Percentiles rank a stretch among this genome's conserved stretches.
Evolutionary conservation across 805 yeast species (phyloP).

Genomic region (Phaffomyces thermotolerans): DNA sequence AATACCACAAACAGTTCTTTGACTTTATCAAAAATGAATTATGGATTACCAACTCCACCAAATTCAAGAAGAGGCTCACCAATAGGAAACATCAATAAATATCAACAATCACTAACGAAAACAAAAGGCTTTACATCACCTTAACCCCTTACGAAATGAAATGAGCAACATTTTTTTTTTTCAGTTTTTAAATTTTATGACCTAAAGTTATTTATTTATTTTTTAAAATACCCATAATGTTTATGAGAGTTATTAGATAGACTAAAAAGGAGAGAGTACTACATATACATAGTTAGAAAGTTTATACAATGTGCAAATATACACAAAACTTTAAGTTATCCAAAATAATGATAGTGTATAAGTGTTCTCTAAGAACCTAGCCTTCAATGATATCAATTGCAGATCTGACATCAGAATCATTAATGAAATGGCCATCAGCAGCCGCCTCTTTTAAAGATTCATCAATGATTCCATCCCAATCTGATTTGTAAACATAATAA

Average conservation of each 20-base stretch:
- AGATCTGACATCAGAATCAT: conserved; percentile 8
- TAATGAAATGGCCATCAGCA: conserved; percentile 11
- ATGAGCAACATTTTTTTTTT: neutral
- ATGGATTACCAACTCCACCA: conserved; percentile 20
- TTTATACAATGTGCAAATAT: no score
- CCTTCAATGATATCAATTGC: no score
- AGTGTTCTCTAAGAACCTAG: no score
- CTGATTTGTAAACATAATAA: conserved; percentile 28
- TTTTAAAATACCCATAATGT: neutral
- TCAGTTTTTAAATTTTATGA: no score
- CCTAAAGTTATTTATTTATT: neutral
- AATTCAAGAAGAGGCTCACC: conserved; percentile 24
- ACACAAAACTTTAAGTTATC: no score
- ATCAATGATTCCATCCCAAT: conserved; percentile 41
- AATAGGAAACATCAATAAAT: conserved; percentile 12
- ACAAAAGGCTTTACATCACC: conserved; percentile 15
- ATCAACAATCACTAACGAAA: neutral
- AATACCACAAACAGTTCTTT: conserved; percentile 5
- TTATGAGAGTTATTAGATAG: no score
- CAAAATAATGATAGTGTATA: no score
- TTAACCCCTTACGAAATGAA: conserved; percentile 15
- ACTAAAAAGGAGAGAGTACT: no score
- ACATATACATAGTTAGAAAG: neutral
- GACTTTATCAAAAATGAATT: neutral
- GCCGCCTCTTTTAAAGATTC: conserved; percentile 35